Percentiles rank a stretch among this genome's conserved stretches.
Evolutionary conservation across 768 basidiomycete species (phyloP).

Genomic region (Podaxis sp.): DNA sequence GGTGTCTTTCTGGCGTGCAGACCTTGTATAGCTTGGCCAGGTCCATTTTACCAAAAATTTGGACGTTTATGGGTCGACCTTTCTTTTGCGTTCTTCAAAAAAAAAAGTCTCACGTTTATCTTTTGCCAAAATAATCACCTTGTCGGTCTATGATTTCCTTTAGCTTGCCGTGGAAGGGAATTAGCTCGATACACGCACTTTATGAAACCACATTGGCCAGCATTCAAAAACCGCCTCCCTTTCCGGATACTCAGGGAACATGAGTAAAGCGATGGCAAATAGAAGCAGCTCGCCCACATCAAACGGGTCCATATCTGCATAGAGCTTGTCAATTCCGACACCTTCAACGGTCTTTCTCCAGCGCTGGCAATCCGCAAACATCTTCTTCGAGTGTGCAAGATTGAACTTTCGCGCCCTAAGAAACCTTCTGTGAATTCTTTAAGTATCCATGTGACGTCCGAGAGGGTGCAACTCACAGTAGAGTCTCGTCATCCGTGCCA

Average conservation of each 20-base stretch:
- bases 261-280: background rate
- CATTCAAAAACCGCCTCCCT: conserved; percentile 65
- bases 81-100: conserved; percentile 32
- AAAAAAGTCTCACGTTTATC: background rate
- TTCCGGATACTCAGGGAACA: conserved; percentile 53
- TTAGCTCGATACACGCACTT: conserved; percentile 33
- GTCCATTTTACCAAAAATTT: conserved; percentile 58
- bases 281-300: conserved; percentile 43
- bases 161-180: background rate
- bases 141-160: conserved; percentile 52
- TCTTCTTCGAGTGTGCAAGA: conserved; percentile 52
- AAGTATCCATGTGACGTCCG: background rate
- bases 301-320: conserved; percentile 59
- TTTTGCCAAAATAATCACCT: conserved; percentile 32
- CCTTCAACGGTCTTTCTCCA: conserved; percentile 66
- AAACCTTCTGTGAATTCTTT: conserved; percentile 49
- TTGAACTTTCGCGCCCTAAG: conserved; percentile 69
- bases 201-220: conserved; percentile 81
- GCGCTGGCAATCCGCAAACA: conserved; percentile 62
- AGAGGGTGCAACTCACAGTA: conserved; percentile 42
- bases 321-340: conserved; percentile 62
- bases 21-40: conserved; percentile 51
- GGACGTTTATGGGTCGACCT: conserved; percentile 70
- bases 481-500: conserved; percentile 53
- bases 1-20: conserved; percentile 56